Evolutionary conservation across 768 basidiomycete species (phyloP).

Genomic region (Lentinula sp.): DNA sequence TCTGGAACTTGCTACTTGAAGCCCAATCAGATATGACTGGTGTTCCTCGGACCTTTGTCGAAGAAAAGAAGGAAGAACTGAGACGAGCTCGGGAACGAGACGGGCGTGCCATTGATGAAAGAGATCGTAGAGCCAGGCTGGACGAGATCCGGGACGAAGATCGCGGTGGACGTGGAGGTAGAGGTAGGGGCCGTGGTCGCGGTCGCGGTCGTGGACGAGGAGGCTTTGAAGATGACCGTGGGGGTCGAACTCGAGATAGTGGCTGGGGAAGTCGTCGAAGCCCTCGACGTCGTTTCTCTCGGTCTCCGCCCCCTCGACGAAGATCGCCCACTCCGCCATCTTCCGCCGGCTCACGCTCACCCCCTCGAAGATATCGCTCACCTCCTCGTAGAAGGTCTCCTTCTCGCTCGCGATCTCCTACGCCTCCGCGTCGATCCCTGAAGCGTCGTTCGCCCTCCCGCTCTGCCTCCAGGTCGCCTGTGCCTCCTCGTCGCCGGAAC

Average conservation of each 20-base stretch:
- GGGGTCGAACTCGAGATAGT: constrained; percentile 44
- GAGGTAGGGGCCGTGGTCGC: constrained; percentile 56
- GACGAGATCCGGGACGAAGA: constrained; percentile 68
- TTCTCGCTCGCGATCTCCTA: constrained; percentile 33
- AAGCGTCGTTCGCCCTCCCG: constrained; percentile 42
- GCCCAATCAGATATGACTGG: constrained; percentile 87
- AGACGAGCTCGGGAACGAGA: constrained; percentile 62
- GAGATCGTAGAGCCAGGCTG: constrained; percentile 61
- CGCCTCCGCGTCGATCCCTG: constrained; percentile 28
- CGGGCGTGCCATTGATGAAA: constrained; percentile 59
- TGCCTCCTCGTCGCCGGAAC: constrained; percentile 28
- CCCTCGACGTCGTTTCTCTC: constrained; percentile 40
- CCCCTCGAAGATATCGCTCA: constrained; percentile 34
- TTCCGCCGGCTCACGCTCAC: constrained; percentile 24
- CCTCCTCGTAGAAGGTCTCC: constrained; percentile 37
- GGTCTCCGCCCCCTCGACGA: constrained; percentile 43
- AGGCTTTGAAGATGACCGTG: constrained; percentile 40
- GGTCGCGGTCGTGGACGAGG: constrained; percentile 34
- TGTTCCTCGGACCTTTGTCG: constrained; percentile 85
- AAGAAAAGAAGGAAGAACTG: constrained; percentile 91
- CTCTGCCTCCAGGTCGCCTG: constrained; percentile 33
- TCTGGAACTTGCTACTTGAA: constrained; percentile 91
- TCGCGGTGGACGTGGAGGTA: constrained; percentile 44
- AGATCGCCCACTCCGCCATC: constrained; percentile 33
- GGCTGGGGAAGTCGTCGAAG: constrained; percentile 55